These are phyloP conservation scores for Rubroboletus pulcherrimus DNA, from an alignment of 768 basidiomycete genomes.

Conservation along the genomic window DNA sequence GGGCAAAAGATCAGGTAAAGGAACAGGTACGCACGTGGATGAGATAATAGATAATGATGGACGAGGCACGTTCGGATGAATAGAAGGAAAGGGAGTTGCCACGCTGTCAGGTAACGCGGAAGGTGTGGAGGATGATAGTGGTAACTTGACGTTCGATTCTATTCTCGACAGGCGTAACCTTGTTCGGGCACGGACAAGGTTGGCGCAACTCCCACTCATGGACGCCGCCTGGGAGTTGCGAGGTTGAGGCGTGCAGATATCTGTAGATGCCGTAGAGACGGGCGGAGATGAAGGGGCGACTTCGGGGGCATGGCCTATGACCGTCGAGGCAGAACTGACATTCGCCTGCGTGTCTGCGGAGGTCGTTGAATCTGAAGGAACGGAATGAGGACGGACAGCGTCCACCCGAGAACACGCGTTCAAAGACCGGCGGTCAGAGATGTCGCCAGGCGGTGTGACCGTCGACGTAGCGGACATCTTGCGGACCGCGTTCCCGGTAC, in stretches of 20 bases:
- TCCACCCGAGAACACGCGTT: conserved; percentile 1
- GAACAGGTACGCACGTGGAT: conserved; percentile 21
- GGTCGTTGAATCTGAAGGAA: background rate
- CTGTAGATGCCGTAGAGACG: background rate
- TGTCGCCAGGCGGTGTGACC: background rate
- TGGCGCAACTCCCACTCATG: conserved; percentile 5
- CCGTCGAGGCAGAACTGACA: conserved; percentile 2
- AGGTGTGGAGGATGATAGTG: background rate
- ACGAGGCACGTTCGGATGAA: background rate
- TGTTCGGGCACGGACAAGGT: conserved; percentile 21
- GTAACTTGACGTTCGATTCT: conserved; percentile 6
- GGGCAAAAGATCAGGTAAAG: conserved; percentile 20
- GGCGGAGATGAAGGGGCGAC: conserved; percentile 17
- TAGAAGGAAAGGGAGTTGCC: conserved; percentile 2
- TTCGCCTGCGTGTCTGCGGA: conserved; percentile 1
- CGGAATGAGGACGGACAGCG: background rate
- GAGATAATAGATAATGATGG: conserved; percentile 2
- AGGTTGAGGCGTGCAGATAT: conserved; percentile 6
- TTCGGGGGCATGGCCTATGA: background rate
- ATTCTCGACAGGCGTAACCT: conserved; percentile 15
- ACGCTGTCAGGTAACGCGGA: conserved; percentile 12
- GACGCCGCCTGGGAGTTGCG: conserved; percentile 8
- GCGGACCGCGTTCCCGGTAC: background rate
- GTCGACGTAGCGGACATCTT: background rate
- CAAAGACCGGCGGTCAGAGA: conserved; percentile 4